Percentiles rank a stretch among this genome's conserved stretches.
These are phyloP conservation scores for Citrus inodora DNA, from an alignment of 345 rosid species.

Conservation along the genomic window DNA sequence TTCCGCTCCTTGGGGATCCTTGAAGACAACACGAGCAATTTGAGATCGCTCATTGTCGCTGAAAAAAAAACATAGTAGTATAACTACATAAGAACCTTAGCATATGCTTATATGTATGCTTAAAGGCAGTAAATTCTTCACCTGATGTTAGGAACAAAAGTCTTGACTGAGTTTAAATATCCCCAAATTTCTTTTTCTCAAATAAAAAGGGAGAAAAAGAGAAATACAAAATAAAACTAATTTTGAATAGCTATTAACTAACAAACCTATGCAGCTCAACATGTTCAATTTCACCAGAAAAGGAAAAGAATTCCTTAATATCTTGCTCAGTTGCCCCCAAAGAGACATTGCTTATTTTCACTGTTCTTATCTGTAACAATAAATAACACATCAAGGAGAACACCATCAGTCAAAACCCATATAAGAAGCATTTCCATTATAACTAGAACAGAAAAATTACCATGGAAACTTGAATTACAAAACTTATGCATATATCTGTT, in stretches of 20 bases:
- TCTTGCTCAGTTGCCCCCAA: constrained; percentile 66
- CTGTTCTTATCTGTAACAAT: constrained; percentile 49
- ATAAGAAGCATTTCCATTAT: neutral
- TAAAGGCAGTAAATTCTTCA: neutral
- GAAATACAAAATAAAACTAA: neutral
- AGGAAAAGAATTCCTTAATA: constrained; percentile 88
- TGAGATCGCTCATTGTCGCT: constrained; percentile 60
- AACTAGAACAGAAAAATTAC: neutral
- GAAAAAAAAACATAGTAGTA: constrained; percentile 17
- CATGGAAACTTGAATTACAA: neutral
- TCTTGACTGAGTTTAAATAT: neutral
- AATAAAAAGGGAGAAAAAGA: neutral
- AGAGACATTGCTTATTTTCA: constrained; percentile 78
- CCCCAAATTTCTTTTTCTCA: neutral
- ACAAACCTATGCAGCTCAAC: constrained; percentile 61
- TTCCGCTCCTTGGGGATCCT: constrained; percentile 83
- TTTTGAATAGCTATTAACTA: neutral
- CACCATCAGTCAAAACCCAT: neutral
- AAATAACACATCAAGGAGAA: neutral
- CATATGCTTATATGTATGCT: neutral
- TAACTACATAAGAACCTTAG: neutral
- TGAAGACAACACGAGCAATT: constrained; percentile 78
- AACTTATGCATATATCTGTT: neutral
- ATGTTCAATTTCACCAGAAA: constrained; percentile 80
- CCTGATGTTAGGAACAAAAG: neutral